Evolutionary conservation across 73 alveolate genomes (phyloP).

Genomic region (Urostyla sp.): DNA sequence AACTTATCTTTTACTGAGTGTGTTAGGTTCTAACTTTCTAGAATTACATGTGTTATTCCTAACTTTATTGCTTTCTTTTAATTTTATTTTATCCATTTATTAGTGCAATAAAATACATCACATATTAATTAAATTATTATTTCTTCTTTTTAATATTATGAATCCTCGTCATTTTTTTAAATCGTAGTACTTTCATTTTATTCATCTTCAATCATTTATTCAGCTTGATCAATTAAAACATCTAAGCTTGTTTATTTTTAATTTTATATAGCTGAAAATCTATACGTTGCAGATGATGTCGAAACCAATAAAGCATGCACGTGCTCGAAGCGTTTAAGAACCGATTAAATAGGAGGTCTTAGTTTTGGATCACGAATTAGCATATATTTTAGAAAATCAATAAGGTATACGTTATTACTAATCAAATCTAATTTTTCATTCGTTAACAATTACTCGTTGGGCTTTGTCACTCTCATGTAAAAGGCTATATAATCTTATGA

Average conservation of each 20-base stretch:
- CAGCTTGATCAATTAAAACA: slow-evolving; percentile 49
- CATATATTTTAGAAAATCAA: slow-evolving; percentile 96
- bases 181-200: no score
- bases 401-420: slow-evolving; percentile 90
- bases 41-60: slow-evolving; percentile 89
- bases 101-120: slow-evolving; percentile 63
- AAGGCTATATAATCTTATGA: slow-evolving; percentile 81
- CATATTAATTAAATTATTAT: slow-evolving; percentile 66
- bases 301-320: slow-evolving; percentile 97
- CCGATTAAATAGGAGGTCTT: slow-evolving; percentile 96
- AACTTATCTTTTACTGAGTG: slow-evolving; percentile 68
- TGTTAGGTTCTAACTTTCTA: slow-evolving; percentile 66
- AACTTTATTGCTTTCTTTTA: slow-evolving; percentile 34
- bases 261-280: slow-evolving; percentile 45
- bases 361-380: slow-evolving; percentile 93
- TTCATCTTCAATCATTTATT: slow-evolving; percentile 57
- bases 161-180: no score
- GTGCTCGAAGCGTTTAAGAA: slow-evolving; percentile 97
- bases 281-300: slow-evolving; percentile 76
- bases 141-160: no score
- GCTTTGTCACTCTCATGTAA: slow-evolving; percentile 82
- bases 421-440: slow-evolving; percentile 84
- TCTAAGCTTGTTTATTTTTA: slow-evolving; percentile 16
- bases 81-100: slow-evolving; percentile 57
- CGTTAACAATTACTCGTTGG: slow-evolving; percentile 89